phyloP scores from a whole-genome alignment of 1,284 basidiomycete species.

The Sporisorium graminicola region DNA sequence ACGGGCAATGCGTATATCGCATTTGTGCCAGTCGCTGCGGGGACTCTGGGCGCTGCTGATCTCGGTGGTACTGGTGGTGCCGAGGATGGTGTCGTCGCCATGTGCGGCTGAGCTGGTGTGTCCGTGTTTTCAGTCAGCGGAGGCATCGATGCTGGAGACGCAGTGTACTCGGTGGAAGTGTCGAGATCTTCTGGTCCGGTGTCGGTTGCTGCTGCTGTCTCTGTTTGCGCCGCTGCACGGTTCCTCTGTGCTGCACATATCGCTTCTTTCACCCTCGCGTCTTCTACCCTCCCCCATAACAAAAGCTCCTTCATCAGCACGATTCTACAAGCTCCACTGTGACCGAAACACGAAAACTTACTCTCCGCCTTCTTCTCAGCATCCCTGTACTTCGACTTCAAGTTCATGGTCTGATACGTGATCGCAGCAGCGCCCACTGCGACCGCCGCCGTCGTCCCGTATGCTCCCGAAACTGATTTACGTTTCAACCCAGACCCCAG shows the following conservation, averaged over 20 bases:
- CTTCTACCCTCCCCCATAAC: slow-evolving; percentile 5
- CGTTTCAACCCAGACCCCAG: slow-evolving; percentile 28
- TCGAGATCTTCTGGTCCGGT: too few species aligned
- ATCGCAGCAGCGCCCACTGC: slow-evolving; percentile 32
- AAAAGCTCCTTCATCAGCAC: background rate
- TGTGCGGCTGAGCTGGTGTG: too few species aligned
- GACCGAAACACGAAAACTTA: slow-evolving; percentile 1
- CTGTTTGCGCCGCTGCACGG: background rate
- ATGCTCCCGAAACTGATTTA: slow-evolving; percentile 32
- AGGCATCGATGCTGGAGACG: too few species aligned
- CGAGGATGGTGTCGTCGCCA: too few species aligned
- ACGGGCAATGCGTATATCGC: too few species aligned
- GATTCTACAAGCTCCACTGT: background rate
- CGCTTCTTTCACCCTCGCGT: slow-evolving; percentile 5
- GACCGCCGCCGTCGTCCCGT: slow-evolving; percentile 27
- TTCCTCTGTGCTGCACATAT: slow-evolving; percentile 10
- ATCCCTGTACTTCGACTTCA: slow-evolving; percentile 10
- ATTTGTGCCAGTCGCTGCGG: too few species aligned
- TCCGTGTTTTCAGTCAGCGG: too few species aligned
- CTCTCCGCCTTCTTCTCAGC: slow-evolving; percentile 13
- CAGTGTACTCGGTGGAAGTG: too few species aligned
- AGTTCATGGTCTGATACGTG: slow-evolving; percentile 31
- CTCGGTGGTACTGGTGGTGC: background rate
- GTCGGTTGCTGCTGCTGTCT: too few species aligned
- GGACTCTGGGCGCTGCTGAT: background rate